Evolutionary conservation across 1,139 yeast species (phyloP), one percentile per base, ranked within the genome.

Genomic region (Pichia inconspicua): DNA sequence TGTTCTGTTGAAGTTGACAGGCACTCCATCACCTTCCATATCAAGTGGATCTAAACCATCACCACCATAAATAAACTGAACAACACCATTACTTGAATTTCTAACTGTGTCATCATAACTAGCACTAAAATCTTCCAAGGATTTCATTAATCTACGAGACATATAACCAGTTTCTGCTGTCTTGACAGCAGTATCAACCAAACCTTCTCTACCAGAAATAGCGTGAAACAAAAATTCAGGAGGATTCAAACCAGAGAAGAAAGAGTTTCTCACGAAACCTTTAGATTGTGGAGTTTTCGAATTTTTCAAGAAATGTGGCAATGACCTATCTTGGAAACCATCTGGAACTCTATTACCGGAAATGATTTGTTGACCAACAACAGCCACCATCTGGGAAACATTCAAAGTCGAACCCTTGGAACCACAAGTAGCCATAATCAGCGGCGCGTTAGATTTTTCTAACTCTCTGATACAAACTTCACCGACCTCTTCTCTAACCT

Each of bases 351-450:
- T 96, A 64, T 87, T 86, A 68, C 99, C 99, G 5, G 96, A 82
- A 60, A 94, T 94, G 72, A 94, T 94, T 68, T 94, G 99, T 70
- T 94, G 99, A 51, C 99, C 99, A 44, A 94, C 99, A 65, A 94
- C 97, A 0, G 99, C 98, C 75, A 94, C 98, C 99, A 94, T 94
- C 71, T 94, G 99, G 11, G 98, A 92, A 41, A 94, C 98, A 67
- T 94, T 94, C 56, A 94, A 78, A 0, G 97, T 89, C 40, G 98
- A 92, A 68, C 98, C 99, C 67, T 94, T 94, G 44, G 98, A 92
- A 58, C 99, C 99, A 77, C 98, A 92, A 0, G 96, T 88, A 11
- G 98, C 97, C 99, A 94, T 94, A 64, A 94, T 90, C 63, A 94
- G 77, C 39, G 98, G 98, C 36, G 98, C 96, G 66, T 94, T 94